Base-by-base conservation (phyloP, 768 basidiomycete genomes). In the Suillus brevipes region DNA sequence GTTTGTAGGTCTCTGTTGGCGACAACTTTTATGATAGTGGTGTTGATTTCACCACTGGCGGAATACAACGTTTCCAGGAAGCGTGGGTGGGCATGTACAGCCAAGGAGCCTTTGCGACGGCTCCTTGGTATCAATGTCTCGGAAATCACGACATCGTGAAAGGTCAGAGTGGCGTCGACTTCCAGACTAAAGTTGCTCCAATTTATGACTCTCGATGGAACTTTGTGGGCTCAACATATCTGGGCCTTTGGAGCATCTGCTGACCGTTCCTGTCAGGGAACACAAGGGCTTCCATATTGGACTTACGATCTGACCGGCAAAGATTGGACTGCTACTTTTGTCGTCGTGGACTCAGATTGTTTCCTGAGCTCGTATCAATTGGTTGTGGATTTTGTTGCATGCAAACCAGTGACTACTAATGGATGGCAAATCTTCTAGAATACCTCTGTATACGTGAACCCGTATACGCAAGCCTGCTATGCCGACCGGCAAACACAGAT, bases 141-240 rank as follows among this genome's bases (percentile, higher is more conserved):
- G 57, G 57, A 1, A 58, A 58, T 58, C 38, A 58, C 28, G 57
- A 58, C 23, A 9, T 58, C 18, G 57, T 58, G 14, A 58, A 58
- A 58, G 57, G 57, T 25, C 57, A 58, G 25, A 58, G 57, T 16
- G 57, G 57, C 16, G 13, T 58, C n/a, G 57, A 58, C 57, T 58
- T 58, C 37, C 57, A 58, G 37, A 58, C 57, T 25, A 16, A 40
- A 58, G 57, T 58, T 25, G 38, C 57, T 58, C 57, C 57, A 25
- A 25, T 58, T 40, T 58, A 58, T 13, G 38, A 58, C 38, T 5
- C 57, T 25, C 57, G 57, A 7, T 40, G 57, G 57, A 58, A 58
- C n/a, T 58, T 58, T 40, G 57, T 58, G 14, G 13, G 57, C 8
- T 40, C 9, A 18, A 28, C 4, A 25, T 40, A 18, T 25, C 16